phyloP scores from a whole-genome alignment of 768 basidiomycete genomes.

The Pleurotus tuoliensis region DNA sequence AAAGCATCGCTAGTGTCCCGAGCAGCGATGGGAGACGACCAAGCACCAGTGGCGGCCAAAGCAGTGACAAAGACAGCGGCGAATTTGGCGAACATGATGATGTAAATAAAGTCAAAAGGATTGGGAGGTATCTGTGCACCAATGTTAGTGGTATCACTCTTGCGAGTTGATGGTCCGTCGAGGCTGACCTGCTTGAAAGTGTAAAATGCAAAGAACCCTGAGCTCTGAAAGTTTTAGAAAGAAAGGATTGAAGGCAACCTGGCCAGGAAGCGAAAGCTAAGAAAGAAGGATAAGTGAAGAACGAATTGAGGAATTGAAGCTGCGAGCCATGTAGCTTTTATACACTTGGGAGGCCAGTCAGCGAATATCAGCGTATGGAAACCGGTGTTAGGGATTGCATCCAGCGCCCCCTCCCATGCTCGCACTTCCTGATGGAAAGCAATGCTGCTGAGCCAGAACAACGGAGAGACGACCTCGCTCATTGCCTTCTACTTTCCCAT shows the following conservation, averaged over 20 bases:
- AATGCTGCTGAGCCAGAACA: not conserved
- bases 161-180: constrained; percentile 9
- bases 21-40: constrained; percentile 23
- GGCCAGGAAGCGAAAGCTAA: constrained; percentile 27
- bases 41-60: constrained; percentile 25
- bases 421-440: not conserved
- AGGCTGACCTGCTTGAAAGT: constrained; percentile 8
- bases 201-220: constrained; percentile 27
- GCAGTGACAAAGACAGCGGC: constrained; percentile 28
- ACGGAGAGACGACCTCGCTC: not conserved
- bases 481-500: not conserved
- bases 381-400: not conserved
- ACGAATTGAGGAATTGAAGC: constrained; percentile 10
- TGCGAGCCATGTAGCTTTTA: constrained; percentile 14
- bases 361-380: not conserved
- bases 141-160: constrained; percentile 14
- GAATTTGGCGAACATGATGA: constrained; percentile 36
- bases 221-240: constrained; percentile 20
- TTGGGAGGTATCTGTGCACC: not conserved
- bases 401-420: constrained; percentile 1
- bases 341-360: constrained; percentile 1
- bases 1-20: constrained; percentile 20
- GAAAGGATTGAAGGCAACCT: constrained; percentile 37
- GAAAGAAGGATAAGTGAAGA: constrained; percentile 18
- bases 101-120: constrained; percentile 15